phyloP scores from a whole-genome alignment of 768 basidiomycete genomes.

The Melanogaster broomeanus region DNA sequence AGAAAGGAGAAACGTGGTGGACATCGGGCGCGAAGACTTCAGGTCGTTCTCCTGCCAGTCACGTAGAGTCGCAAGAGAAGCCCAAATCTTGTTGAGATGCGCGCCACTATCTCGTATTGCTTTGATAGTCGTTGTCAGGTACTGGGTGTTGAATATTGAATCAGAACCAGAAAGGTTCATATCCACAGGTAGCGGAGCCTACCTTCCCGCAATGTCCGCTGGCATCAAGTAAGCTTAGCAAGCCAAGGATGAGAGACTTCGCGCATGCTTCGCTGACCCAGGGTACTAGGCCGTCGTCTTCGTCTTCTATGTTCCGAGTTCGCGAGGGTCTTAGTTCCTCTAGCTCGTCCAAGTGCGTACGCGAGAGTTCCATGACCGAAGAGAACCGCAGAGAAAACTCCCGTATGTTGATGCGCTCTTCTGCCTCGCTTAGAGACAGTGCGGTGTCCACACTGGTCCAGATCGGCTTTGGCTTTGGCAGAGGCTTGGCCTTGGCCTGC shows the following conservation, averaged over 20 bases:
- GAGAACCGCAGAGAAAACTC: constrained; percentile 74
- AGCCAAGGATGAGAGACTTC: constrained; percentile 61
- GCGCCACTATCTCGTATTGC: constrained; percentile 53
- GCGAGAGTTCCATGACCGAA: constrained; percentile 48
- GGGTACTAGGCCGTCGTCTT: constrained; percentile 35
- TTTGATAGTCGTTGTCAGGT: constrained; percentile 42
- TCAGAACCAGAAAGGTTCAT: not conserved
- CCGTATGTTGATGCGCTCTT: constrained; percentile 68
- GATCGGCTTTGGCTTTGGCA: constrained; percentile 39
- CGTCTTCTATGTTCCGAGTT: constrained; percentile 38
- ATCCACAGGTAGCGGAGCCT: not conserved
- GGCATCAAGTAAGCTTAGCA: constrained; percentile 54
- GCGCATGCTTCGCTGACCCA: constrained; percentile 72
- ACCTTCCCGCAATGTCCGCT: constrained; percentile 42
- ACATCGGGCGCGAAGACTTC: constrained; percentile 11
- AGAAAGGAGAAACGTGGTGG: constrained; percentile 23
- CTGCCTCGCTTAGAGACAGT: constrained; percentile 48
- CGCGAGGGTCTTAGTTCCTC: constrained; percentile 49
- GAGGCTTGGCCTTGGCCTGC: constrained; percentile 27
- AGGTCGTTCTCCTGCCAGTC: constrained; percentile 27
- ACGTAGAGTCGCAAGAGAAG: constrained; percentile 50
- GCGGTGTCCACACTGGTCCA: constrained; percentile 54
- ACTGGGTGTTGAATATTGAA: constrained; percentile 11
- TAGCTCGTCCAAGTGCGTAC: constrained; percentile 61
- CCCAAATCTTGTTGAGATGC: constrained; percentile 67